Evolutionary conservation across 192 early-diverging fungal species (phyloP), one percentile per base, ranked within the genome.

Genomic region (Coemansia sp.): DNA sequence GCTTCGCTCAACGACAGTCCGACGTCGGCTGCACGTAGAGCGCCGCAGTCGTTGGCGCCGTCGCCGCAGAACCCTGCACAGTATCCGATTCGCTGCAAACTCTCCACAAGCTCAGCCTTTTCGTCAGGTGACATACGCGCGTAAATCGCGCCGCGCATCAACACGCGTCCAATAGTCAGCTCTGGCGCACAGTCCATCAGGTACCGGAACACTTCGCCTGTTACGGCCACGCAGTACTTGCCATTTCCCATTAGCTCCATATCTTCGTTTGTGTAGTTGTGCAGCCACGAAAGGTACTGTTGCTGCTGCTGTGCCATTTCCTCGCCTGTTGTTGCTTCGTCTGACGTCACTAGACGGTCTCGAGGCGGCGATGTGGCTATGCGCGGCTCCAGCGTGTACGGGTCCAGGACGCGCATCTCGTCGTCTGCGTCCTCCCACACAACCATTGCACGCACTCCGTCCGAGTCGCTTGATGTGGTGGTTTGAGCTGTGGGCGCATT

Each of bases 101-200:
- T 85, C 67, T 94, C 90, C 4, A 99, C 94, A 16, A 99, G 71
- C 66, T 93, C 89, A 39, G 94, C 93, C 61, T 99, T 99, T 72
- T 98, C 93, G 69, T 99, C 98, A 1, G 98, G 98, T 2, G 95
- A 97, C 96, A 98, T 98, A 56, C 98, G 89, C 4, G 96, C 95
- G 74, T 91, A 98, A 32, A 99, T 88, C 55, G 92, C 90, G 7
- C 90, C 89, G 54, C 94, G 95, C 64, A 94, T 87, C 43, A 99
- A 81, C 88, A 97, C 90, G 60, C 90, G 82, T 12, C 72, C 70
- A 32, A 94, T 68, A 13, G 85, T 86, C 23, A 87, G 85, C 3
- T 76, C 67, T 1, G 85, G 72, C 6, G 58, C 50, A 73, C 88
- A 86, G 60, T 97, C 95, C 37, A 97, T 82, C 84, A 96, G 91